Percentiles rank a stretch among this genome's conserved stretches.
phyloP scores from a whole-genome alignment of 75 land plant species.

The Picea glauca region DNA sequence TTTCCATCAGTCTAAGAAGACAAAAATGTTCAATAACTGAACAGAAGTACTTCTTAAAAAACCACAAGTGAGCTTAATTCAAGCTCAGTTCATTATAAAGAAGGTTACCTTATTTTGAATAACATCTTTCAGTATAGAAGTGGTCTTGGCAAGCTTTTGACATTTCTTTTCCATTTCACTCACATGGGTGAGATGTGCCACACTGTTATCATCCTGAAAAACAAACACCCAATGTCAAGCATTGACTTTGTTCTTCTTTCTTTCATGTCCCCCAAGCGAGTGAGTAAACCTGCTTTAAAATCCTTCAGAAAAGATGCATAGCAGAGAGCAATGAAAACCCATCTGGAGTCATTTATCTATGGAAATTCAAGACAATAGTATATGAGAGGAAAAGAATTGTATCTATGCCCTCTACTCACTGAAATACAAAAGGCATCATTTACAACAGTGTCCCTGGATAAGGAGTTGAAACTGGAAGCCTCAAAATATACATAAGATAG shows the following conservation, averaged over 20 bases:
- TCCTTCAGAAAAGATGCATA: not conserved
- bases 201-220: conserved; percentile 92
- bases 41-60: not conserved
- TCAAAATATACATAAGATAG: not conserved
- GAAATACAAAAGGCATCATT: not conserved
- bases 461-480: not conserved
- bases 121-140: conserved; percentile 87
- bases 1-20: not conserved
- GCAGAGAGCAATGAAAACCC: not conserved
- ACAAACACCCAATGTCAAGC: not conserved
- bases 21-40: not conserved
- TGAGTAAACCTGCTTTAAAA: not conserved
- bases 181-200: conserved; percentile 95
- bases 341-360: not conserved
- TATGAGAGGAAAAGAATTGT: not conserved
- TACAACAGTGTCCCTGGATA: not conserved
- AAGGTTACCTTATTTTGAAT: conserved; percentile 92
- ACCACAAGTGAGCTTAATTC: not conserved
- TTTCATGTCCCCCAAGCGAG: not conserved
- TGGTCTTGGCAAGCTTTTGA: conserved; percentile 84
- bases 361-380: not conserved
- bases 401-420: not conserved
- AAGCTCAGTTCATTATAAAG: too few relatives aligned
- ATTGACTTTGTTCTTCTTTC: not conserved
- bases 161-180: conserved; percentile 98